phyloP scores from a whole-genome alignment of 169 alveolate species.

The Perkinsus chesapeaki region DNA sequence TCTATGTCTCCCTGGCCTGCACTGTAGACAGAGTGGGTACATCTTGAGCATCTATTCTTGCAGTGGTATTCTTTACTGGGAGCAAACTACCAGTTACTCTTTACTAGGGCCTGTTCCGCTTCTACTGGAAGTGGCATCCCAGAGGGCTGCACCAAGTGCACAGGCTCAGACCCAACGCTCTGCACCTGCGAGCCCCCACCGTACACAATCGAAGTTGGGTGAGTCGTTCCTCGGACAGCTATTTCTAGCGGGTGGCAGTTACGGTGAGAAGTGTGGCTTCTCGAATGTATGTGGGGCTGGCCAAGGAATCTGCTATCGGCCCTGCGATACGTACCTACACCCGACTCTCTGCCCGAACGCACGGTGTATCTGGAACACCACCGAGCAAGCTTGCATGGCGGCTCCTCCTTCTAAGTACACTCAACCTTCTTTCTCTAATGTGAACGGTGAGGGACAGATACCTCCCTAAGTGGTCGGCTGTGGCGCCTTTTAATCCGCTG shows the following conservation, averaged over 20 bases:
- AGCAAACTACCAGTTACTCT: too few species aligned
- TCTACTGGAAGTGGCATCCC: neutral
- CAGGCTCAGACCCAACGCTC: neutral
- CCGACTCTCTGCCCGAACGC: neutral
- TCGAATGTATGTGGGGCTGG: neutral
- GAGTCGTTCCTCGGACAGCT: neutral
- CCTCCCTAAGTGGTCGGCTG: neutral
- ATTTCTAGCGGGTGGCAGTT: neutral
- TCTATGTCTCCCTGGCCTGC: too few species aligned
- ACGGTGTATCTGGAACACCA: neutral
- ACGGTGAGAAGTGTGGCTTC: neutral
- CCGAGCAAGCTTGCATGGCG: neutral
- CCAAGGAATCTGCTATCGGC: neutral
- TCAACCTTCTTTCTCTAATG: neutral
- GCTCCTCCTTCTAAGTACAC: neutral
- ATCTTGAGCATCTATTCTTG: too few species aligned
- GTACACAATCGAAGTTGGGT: neutral
- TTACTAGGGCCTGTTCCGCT: neutral
- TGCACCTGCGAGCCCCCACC: neutral
- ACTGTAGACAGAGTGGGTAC: too few species aligned
- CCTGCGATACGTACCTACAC: neutral
- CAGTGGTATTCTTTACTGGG: too few species aligned
- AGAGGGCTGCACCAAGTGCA: neutral
- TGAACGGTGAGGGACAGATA: neutral
- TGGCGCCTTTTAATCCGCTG: neutral